Evolutionary conservation across 371 early-diverging fungal genomes (phyloP).

Genomic region (Mucor indicus): DNA sequence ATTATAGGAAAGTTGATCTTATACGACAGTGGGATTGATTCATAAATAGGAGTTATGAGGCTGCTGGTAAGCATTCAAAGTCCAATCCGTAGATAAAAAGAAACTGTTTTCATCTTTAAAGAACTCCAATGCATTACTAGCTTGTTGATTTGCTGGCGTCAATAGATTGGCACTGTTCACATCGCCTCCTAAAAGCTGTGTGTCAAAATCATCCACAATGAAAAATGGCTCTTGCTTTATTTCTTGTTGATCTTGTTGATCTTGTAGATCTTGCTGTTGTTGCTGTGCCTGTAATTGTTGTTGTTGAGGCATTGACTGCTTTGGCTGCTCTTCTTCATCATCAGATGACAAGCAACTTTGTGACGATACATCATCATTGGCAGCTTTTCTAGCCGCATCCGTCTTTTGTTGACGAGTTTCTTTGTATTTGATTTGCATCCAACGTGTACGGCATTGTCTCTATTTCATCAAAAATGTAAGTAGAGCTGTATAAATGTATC

Average conservation of each 20-base stretch:
- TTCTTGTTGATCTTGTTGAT: too few species aligned
- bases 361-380: background rate
- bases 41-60: constrained; percentile 6
- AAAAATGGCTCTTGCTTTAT: too few species aligned
- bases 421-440: constrained; percentile 59
- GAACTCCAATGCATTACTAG: constrained; percentile 9
- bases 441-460: constrained; percentile 74
- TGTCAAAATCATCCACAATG: constrained; percentile 25
- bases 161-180: background rate
- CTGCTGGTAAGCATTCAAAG: constrained; percentile 12
- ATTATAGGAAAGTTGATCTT: too few species aligned
- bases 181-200: too few species aligned
- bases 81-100: constrained; percentile 20
- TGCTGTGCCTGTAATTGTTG: too few species aligned
- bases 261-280: too few species aligned
- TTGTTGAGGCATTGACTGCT: too few species aligned
- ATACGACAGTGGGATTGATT: too few species aligned
- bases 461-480: constrained; percentile 8
- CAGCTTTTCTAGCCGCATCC: background rate
- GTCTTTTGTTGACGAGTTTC: constrained; percentile 39
- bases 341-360: background rate
- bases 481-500: background rate
- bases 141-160: background rate
- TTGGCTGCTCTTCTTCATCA: background rate
- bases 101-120: constrained; percentile 19